Conservation (phyloP, 2,329 filamentous ascomycete species). For the Ophiostoma australiae region DNA sequence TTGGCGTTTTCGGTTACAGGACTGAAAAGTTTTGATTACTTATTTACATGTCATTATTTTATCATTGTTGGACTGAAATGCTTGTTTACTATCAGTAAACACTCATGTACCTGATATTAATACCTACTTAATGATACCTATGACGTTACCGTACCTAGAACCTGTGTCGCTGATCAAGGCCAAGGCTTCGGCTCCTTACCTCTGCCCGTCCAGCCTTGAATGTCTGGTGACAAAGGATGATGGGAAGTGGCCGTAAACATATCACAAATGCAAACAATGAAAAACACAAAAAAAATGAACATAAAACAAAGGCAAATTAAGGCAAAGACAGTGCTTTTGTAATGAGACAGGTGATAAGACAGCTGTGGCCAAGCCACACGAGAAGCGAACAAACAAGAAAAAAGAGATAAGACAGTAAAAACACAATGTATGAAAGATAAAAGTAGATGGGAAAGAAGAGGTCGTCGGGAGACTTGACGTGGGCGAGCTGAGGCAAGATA, state of each 20-base stretch:
- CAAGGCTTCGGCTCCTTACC: conserved; percentile 17
- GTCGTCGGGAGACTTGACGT: background rate
- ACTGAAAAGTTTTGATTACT: conserved; percentile 20
- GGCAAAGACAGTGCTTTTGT: conserved; percentile 16
- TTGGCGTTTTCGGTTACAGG: conserved; percentile 22
- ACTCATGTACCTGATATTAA: background rate
- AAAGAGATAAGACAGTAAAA: background rate
- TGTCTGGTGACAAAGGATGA: conserved; percentile 13
- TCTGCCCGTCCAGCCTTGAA: conserved; percentile 16
- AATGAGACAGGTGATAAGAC: conserved; percentile 9
- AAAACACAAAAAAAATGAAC: background rate
- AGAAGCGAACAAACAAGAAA: background rate
- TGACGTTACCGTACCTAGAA: background rate
- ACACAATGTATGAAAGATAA: background rate
- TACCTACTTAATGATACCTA: background rate
- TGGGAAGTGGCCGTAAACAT: background rate
- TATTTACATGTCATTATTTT: conserved; percentile 7
- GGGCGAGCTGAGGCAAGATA: background rate
- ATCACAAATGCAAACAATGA: background rate
- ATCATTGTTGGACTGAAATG: background rate
- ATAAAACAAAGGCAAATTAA: conserved; percentile 16
- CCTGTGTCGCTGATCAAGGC: background rate
- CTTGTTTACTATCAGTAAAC: background rate
- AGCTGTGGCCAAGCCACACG: conserved; percentile 1
- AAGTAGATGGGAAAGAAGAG: background rate